Base-by-base conservation (phyloP, 2,329 filamentous ascomycete genomes). In the Colletotrichum caudatum region DNA sequence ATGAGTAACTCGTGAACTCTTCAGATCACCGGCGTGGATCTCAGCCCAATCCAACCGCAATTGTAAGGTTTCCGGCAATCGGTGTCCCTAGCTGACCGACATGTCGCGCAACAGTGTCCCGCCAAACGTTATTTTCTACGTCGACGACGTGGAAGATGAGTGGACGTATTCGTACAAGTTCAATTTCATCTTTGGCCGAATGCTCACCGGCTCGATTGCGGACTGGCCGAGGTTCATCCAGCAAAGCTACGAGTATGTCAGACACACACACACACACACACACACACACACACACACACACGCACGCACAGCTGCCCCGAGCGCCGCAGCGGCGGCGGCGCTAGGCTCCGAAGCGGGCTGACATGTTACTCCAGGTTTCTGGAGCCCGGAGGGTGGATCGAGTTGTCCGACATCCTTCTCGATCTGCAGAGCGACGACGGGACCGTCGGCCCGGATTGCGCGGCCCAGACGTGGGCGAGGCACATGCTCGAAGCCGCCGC, bases 71-170 rank as follows among this genome's bases (percentile, higher is more conserved):
- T 9, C 16, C 46, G 12, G 18, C 46, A 41, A n/a, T 7, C 2
- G 4, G 1, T 29, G 23, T 44, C 29, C n/a, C 6, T 33, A 18
- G 33, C 73, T 41, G 44, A 74, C 73, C 41, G 44, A 74, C 29
- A 23, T 5, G n/a, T n/a, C 5, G 4, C n/a, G 20, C 35, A 11
- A 7, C 33, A 82, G 82, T 75, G 83, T 86, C 3, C 85, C 86
- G 2, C 80, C 84, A 0, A 88, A 89, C 64, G 80, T 86, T 4
- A 76, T 78, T 11, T 88, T 88, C 73, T 82, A 84, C 39, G 77
- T 85, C 54, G 83, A 85, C 66, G 82, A 85, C 69, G 72, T 81
- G 11, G 81, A 83, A 53, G 78, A 81, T 23, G 76, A 79, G n/a
- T 85, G 83, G 83, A 79, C 77, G 1, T 84, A 78, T 26, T 73